A percentile compares a stretch with the other conserved stretches of the same genome.
These are phyloP conservation scores for Neotropicomus parvogracilis DNA, from an alignment of 1,284 basidiomycete species.

Conservation along the genomic window DNA sequence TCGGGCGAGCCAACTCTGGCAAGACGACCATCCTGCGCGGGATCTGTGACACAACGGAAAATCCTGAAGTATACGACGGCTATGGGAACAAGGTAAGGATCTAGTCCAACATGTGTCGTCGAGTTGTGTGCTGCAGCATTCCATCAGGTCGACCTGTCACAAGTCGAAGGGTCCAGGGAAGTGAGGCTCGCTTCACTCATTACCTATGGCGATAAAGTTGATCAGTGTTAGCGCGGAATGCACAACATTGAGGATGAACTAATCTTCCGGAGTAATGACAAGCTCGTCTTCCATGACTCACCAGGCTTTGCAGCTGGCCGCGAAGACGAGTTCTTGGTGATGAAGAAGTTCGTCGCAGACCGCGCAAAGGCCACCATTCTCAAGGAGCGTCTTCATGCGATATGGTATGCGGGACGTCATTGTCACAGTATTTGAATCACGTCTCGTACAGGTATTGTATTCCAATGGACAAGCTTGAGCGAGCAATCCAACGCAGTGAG, in stretches of 20 bases:
- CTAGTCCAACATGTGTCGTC: accelerated
- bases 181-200: too few species aligned
- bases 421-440: background rate
- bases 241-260: too few species aligned
- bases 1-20: slow-evolving; percentile 6
- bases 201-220: too few species aligned
- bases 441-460: background rate
- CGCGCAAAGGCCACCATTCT: slow-evolving; percentile 2
- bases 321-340: slow-evolving; percentile 17
- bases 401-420: slow-evolving; percentile 16
- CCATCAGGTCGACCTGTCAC: background rate
- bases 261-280: too few species aligned
- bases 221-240: too few species aligned
- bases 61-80: background rate
- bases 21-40: slow-evolving; percentile 6
- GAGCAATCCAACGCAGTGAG: background rate
- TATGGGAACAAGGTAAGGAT: background rate
- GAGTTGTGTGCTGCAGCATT: background rate
- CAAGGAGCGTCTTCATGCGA: slow-evolving; percentile 24
- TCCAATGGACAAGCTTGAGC: background rate
- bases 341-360: slow-evolving; percentile 20
- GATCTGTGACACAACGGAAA: slow-evolving; percentile 5
- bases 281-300: slow-evolving; percentile 34
- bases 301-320: slow-evolving; percentile 28
- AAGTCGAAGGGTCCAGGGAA: background rate